Conservation (phyloP, 345 rosid species). For the Erysimum cheiranthoides region DNA sequence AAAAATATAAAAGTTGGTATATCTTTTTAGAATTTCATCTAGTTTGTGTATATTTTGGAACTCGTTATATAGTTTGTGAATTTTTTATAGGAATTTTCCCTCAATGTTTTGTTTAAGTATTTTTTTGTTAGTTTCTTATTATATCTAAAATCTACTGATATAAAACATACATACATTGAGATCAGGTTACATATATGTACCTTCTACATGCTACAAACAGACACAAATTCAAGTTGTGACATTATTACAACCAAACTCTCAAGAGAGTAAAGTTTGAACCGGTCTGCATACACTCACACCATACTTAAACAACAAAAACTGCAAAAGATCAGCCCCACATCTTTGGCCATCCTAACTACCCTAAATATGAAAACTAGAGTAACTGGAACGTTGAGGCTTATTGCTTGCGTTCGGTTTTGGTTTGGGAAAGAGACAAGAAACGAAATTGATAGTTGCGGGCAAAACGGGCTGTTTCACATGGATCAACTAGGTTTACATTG, state of each 20-base stretch:
- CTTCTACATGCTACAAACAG: slow-evolving; percentile 23
- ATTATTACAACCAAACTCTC: slow-evolving; percentile 31
- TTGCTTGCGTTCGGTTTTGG: slow-evolving; percentile 4
- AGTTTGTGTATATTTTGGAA: not conserved
- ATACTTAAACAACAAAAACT: slow-evolving; percentile 25
- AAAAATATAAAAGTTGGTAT: not conserved
- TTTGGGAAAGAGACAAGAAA: slow-evolving; percentile 22
- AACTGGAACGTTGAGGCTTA: slow-evolving; percentile 13
- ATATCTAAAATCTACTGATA: not conserved
- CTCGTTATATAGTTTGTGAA: not conserved
- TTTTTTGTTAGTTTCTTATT: not conserved
- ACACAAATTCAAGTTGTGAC: slow-evolving; percentile 29
- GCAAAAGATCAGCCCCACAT: slow-evolving; percentile 12
- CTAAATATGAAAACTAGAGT: not conserved
- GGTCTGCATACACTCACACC: no score
- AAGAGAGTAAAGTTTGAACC: no score
- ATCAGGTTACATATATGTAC: slow-evolving; percentile 17
- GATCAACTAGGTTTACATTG: slow-evolving; percentile 28
- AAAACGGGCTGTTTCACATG: slow-evolving; percentile 17
- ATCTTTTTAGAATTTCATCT: not conserved
- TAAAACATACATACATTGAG: slow-evolving; percentile 11
- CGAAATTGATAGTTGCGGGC: slow-evolving; percentile 11
- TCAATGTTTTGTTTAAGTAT: not conserved
- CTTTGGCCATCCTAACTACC: slow-evolving; percentile 13
- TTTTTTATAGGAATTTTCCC: not conserved